A percentile compares a stretch with the other conserved stretches of the same genome.
Conservation (phyloP, 495 filamentous ascomycete genomes). For the Penicillium canescens region DNA sequence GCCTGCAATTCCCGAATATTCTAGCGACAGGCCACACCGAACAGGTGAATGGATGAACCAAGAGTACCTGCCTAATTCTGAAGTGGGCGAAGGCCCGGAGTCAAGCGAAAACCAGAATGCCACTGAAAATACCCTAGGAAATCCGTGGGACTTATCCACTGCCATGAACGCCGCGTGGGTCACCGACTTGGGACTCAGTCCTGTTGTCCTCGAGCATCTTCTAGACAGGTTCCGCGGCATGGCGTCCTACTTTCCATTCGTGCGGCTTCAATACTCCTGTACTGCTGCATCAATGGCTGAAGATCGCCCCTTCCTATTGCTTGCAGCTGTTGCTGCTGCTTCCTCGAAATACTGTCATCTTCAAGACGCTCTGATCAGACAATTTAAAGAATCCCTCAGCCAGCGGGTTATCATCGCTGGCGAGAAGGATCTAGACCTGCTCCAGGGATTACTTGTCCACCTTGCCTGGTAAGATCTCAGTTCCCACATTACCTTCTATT, state of each 20-base stretch:
- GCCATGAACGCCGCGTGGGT: slow-evolving; percentile 4
- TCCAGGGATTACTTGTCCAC: slow-evolving; percentile 26
- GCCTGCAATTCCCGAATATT: slow-evolving; percentile 3
- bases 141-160: not conserved
- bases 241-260: slow-evolving; percentile 13
- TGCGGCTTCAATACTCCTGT: slow-evolving; percentile 2
- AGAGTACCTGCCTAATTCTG: slow-evolving; percentile 1
- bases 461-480: slow-evolving; percentile 21
- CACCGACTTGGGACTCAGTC: slow-evolving; percentile 9
- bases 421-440: slow-evolving; percentile 24
- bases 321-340: slow-evolving; percentile 19
- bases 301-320: slow-evolving; percentile 20
- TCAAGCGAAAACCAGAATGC: not conserved
- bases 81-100: not conserved
- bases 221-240: slow-evolving; percentile 13
- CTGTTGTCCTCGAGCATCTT: slow-evolving; percentile 11
- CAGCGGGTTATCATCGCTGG: slow-evolving; percentile 15
- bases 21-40: slow-evolving; percentile 2
- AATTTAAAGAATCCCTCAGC: slow-evolving; percentile 10
- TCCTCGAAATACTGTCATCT: slow-evolving; percentile 11
- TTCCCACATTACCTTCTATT: not conserved
- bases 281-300: slow-evolving; percentile 11
- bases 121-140: not conserved
- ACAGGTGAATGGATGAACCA: slow-evolving; percentile 7
- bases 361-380: slow-evolving; percentile 11